A percentile compares a stretch with the other conserved stretches of the same genome.
Conservation (phyloP, 352 stramenopile genomes). For the Pythium pyrilobum region DNA sequence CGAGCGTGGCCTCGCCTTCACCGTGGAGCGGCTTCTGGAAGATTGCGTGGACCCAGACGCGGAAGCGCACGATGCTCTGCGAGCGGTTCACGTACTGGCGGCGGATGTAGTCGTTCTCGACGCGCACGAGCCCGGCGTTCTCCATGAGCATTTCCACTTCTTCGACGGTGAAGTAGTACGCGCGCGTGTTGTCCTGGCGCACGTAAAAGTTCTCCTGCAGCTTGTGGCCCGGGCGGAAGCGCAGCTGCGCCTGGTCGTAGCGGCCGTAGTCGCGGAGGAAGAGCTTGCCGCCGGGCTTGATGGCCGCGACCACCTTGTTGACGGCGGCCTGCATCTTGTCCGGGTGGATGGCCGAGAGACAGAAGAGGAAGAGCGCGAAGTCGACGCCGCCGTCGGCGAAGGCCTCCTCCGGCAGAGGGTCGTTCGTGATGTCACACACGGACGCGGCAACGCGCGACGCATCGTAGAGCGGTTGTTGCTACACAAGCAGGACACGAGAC, state of each 20-base stretch:
- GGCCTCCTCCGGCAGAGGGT: conserved; percentile 49
- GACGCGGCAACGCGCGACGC: conserved; percentile 54
- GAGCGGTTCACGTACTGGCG: conserved; percentile 85
- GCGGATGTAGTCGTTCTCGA: conserved; percentile 86
- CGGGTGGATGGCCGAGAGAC: conserved; percentile 89
- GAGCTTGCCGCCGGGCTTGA: conserved; percentile 73
- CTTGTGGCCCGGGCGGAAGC: conserved; percentile 83
- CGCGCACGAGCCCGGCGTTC: conserved; percentile 42
- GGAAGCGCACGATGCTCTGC: conserved; percentile 82
- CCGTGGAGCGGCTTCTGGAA: conserved; percentile 66
- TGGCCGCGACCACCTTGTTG: conserved; percentile 78
- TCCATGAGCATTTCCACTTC: conserved; percentile 66
- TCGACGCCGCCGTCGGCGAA: conserved; percentile 65
- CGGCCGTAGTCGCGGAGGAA: conserved; percentile 96
- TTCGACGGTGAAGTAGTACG: conserved; percentile 93
- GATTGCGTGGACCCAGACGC: conserved; percentile 84
- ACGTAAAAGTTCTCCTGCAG: conserved; percentile 95
- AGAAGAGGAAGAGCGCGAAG: conserved; percentile 84
- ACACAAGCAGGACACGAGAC: neutral
- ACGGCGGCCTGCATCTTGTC: conserved; percentile 84
- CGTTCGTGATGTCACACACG: conserved; percentile 84
- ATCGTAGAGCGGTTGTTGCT: conserved; percentile 84
- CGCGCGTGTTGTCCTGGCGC: conserved; percentile 92
- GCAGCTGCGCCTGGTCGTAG: conserved; percentile 94
- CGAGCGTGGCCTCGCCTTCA: neutral